phyloP scores from a whole-genome alignment of 768 basidiomycete species.

The Daedaleopsis nitida region DNA sequence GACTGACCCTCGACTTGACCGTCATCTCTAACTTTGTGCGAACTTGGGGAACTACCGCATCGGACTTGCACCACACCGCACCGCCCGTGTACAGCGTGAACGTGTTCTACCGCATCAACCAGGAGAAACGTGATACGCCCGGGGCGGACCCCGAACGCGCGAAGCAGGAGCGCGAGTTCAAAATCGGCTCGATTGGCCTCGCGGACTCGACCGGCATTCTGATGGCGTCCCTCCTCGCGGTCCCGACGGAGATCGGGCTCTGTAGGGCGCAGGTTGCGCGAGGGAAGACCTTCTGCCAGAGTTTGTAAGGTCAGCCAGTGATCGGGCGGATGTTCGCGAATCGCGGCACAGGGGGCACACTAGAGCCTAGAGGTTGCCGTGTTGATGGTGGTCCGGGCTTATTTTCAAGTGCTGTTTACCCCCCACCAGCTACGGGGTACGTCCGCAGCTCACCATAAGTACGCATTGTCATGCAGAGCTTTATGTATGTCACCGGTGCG shows the following conservation, averaged over 20 bases:
- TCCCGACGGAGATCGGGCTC: constrained; percentile 76
- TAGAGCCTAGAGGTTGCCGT: no score
- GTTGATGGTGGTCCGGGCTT: no score
- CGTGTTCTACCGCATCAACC: constrained; percentile 82
- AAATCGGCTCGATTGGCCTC: constrained; percentile 88
- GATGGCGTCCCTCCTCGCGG: constrained; percentile 61
- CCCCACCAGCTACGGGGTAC: no score
- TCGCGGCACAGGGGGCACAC: no score
- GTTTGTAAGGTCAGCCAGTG: constrained; percentile 40
- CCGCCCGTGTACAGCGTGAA: constrained; percentile 55
- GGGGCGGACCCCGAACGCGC: constrained; percentile 56
- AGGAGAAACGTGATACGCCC: constrained; percentile 56
- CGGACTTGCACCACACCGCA: no score
- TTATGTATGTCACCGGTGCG: no score
- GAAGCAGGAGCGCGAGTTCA: constrained; percentile 83
- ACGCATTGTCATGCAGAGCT: no score
- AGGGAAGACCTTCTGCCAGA: constrained; percentile 71
- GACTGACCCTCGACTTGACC: constrained; percentile 22
- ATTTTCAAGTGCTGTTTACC: no score
- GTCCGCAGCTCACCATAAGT: no score
- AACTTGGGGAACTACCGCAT: no score
- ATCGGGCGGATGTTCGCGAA: no score
- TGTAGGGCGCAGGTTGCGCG: constrained; percentile 71
- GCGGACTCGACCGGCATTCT: constrained; percentile 77
- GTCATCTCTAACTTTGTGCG: not conserved